Base-by-base conservation (phyloP, 2,329 filamentous ascomycete species). In the Metarhizium anisopliae region DNA sequence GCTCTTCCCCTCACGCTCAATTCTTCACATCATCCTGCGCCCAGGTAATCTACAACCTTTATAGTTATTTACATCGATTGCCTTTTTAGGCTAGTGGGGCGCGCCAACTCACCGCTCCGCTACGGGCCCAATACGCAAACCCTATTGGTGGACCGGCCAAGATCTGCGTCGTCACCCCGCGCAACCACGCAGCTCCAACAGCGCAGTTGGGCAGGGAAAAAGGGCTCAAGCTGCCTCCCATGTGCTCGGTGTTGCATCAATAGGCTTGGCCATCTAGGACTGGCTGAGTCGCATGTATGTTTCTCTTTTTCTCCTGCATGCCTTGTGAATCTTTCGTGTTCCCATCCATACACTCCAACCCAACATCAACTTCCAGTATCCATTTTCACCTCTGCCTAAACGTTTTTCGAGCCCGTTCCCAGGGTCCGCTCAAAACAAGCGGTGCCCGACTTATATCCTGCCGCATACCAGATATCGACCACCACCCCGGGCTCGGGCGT, bases 81-180 rank as follows among this genome's bases (percentile, higher is more conserved):
- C 45, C 45, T 49, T 29, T 49, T 49, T 20, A 14, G 45, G 25
- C 25, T 6, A 30, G 45, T 30, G 45, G 45, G 45, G 20, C 25
- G n/a, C 25, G 45, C 45, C 25, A 30, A 14, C 45, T 14, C 20
- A 11, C 45, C 4, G 20, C n/a, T 11, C 43, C 43, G n/a, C 43
- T 25, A 25, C 45, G 16, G 7, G 13, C 25, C 45, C 7, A 49
- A 30, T 30, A 16, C 25, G 45, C 20, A 8, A 30, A 20, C 30
- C 10, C 45, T 10, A 56, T 51, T 53, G 55, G 51, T 43, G 52
- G 4, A 8, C 20, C 14, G 25, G 29, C 20, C 8, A 29, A n/a
- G 36, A 53, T 30, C 45, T n/a, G 25, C 50, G 16, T 47, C 56
- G 58, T 61, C 59, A 57, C 60, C 60, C 60, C 55, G 60, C 58